Base-by-base conservation (phyloP, 2,329 filamentous ascomycete genomes). In the Madurella fahalii region DNA sequence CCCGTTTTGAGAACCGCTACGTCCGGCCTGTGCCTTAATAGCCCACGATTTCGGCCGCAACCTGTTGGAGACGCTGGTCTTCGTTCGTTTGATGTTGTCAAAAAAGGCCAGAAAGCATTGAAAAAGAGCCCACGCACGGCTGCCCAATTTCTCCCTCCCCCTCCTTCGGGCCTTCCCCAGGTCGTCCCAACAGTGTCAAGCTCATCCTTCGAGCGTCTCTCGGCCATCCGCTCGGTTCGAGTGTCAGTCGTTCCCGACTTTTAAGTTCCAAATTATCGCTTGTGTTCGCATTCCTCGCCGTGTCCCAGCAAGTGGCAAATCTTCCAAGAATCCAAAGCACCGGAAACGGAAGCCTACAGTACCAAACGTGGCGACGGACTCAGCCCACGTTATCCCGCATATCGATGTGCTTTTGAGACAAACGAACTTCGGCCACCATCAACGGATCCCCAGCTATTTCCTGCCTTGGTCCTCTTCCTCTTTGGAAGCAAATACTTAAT, bases 361-460 rank as follows among this genome's bases (percentile, higher is more conserved):
- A 42, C 20, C 43, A 8, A 32, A 32, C 47, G 54, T 47, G 54
- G 54, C 54, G 42, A 25, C 25, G 25, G 25, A 50, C 42, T 47
- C 46, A 43, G 53, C 46, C n/a, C 40, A 40, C 47, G 37, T 50
- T 43, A 42, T 50, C 37, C 25, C 50, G 39, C 40, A 9, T 42
- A 47, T 57, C 54, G 54, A 41, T 47, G 45, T 48, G 18, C 11
- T 15, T 15, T 37, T 9, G 11, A 12, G 39, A 12, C 43, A 31
- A 18, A 12, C 32, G 13, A 20, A 9, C 9, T 2, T 43, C 13
- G 18, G 52, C 25, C 11, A 18, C 34, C 31, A 34, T 17, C 11
- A 7, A 25, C 46, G 20, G 34, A 37, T 9, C 11, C 32, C 25
- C 4, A 17, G 17, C 37, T 37, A 16, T 41, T 18, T 40, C 15